A percentile compares a stretch with the other conserved stretches of the same genome.
Evolutionary conservation across 768 basidiomycete genomes (phyloP).

Genomic region (Tylopilus balloui): DNA sequence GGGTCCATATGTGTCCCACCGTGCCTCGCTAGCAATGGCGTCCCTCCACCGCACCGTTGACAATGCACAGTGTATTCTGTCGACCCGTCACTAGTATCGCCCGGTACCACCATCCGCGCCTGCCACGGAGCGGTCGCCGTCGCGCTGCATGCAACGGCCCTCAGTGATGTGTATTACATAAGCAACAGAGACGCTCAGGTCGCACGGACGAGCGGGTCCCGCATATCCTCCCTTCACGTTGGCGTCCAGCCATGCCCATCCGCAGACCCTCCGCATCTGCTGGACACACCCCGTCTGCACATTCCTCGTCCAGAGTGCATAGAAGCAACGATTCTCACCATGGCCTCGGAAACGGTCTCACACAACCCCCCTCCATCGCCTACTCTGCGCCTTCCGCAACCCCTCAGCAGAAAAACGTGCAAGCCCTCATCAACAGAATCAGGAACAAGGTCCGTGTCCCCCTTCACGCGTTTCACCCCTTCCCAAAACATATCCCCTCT

Average conservation of each 20-base stretch:
- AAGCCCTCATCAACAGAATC: conserved; percentile 73
- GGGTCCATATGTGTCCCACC: conserved; percentile 39
- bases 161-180: conserved; percentile 1
- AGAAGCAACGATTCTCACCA: conserved; percentile 63
- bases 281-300: conserved; percentile 33
- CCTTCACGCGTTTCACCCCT: not conserved
- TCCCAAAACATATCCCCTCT: not conserved
- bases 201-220: conserved; percentile 17
- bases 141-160: too few species aligned
- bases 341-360: conserved; percentile 29
- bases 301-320: conserved; percentile 47
- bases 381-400: conserved; percentile 41
- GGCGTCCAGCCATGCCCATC: conserved; percentile 38
- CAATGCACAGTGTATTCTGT: not conserved
- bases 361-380: conserved; percentile 34
- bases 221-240: not conserved
- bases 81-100: too few species aligned
- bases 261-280: conserved; percentile 62
- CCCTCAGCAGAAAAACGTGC: conserved; percentile 79
- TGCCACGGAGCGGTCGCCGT: too few species aligned
- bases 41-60: not conserved
- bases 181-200: not conserved
- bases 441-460: conserved; percentile 63
- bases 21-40: not conserved
- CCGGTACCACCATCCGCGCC: too few species aligned